Evolutionary conservation across 2,329 filamentous ascomycete genomes (phyloP), one percentile per base, ranked within the genome.

Genomic region (Teratosphaeriaceae sp.): DNA sequence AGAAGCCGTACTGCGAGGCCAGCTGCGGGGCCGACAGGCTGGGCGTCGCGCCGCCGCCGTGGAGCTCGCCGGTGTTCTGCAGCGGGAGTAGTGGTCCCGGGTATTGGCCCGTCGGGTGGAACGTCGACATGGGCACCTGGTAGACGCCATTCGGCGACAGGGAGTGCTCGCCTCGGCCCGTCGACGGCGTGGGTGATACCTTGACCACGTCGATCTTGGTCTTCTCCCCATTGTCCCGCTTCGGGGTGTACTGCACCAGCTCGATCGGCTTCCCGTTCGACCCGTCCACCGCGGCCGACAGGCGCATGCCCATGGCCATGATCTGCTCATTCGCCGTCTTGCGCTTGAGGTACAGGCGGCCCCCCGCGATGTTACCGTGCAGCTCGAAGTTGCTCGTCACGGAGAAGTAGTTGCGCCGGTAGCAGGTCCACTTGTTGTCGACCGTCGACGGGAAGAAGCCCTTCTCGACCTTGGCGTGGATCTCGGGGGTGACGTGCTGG

Each of bases 361-460:
- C 65, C 8, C 77, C 70, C 43, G 55, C 71, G 61, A 59, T 71
- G 71, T 68, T 82, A 66, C 84, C 85, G 30, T 73, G 72, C 19
- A 95, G 68, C 11, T 75, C 76, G 65, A 83, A 95, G 2, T 84
- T 86, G 62, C 86, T 90, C 40, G 82, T 79, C 41, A 92, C 88
- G 0, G 85, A 83, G 61, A 95, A 92, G 65, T 95, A 95, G 62
- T 95, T 95, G 33, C 89, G 77, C 24, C 88, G 76, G 61, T 95
- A 95, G 67, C 88, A 94, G 0, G 88, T 95, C 88, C 88, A 95
- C 55, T 89, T 86, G 15, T 78, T 74, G 43, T 94, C 88, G 13
- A 52, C 43, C 3, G 76, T 76, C 26, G 70, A 69, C 38, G 81
- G 70, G 61, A 95, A 94, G 66, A 94, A 94, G 0, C 88, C 88